These are phyloP conservation scores for Firmiana major DNA, from an alignment of 345 rosid species.

Conservation along the genomic window DNA sequence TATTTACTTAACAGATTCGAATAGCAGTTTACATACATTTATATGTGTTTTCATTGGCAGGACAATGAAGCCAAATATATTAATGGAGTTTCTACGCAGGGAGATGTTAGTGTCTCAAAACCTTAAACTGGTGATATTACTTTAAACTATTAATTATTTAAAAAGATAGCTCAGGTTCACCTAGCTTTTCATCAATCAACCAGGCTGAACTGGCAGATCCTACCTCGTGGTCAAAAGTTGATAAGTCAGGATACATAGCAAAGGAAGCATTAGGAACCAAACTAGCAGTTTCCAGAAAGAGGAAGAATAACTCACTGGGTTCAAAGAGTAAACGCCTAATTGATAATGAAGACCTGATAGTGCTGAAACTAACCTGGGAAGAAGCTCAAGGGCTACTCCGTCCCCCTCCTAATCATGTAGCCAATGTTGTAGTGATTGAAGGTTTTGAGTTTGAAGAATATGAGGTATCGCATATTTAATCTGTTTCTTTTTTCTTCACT, in stretches of 20 bases:
- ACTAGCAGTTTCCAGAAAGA: constrained; percentile 48
- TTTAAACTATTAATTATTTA: constrained; percentile 29
- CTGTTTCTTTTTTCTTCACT: constrained; percentile 3
- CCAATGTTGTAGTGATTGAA: constrained; percentile 66
- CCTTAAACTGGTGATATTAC: constrained; percentile 27
- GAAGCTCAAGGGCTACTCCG: constrained; percentile 87
- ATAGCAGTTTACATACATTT: not conserved
- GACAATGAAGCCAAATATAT: constrained; percentile 51
- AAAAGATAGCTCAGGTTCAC: constrained; percentile 17
- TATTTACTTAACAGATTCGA: not conserved
- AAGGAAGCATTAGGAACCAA: constrained; percentile 63
- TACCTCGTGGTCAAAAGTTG: constrained; percentile 59
- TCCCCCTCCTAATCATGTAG: constrained; percentile 68
- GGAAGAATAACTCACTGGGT: constrained; percentile 61
- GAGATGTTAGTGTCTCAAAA: constrained; percentile 54
- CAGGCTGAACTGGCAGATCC: constrained; percentile 72
- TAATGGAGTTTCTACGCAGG: constrained; percentile 42
- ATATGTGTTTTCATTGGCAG: constrained; percentile 44
- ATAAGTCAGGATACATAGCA: constrained; percentile 63
- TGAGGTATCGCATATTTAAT: constrained; percentile 48
- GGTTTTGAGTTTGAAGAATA: constrained; percentile 93
- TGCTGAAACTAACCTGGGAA: constrained; percentile 84
- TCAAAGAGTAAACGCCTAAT: constrained; percentile 70
- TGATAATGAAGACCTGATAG: constrained; percentile 71
- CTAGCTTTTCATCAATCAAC: constrained; percentile 29